A percentile compares a stretch with the other conserved stretches of the same genome.
phyloP scores from a whole-genome alignment of 768 basidiomycete genomes.

The Lactifluus rugatus region DNA sequence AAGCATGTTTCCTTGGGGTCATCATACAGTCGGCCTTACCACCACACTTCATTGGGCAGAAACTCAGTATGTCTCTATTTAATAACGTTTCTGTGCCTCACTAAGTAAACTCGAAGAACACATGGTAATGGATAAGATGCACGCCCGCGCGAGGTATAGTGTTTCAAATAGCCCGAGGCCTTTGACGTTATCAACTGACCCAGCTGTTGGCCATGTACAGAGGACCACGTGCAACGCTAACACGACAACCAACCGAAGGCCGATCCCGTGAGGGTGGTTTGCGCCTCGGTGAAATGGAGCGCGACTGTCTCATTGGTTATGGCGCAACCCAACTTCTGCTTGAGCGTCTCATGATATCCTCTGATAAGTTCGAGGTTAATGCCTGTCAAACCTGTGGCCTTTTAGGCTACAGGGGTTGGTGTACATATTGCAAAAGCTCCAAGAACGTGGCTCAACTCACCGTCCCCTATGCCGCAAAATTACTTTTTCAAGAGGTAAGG shows the following conservation, averaged over 20 bases:
- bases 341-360: slow-evolving; percentile 98
- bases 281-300: slow-evolving; percentile 97
- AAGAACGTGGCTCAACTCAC: slow-evolving; percentile 93
- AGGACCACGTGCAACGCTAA: slow-evolving; percentile 92
- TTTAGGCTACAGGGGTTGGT: slow-evolving; percentile 94
- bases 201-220: slow-evolving; percentile 30
- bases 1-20: slow-evolving; percentile 9
- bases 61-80: slow-evolving; percentile 66
- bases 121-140: slow-evolving; percentile 99
- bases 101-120: slow-evolving; percentile 47
- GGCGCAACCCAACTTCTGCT: slow-evolving; percentile 96
- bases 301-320: slow-evolving; percentile 95
- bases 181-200: neutral
- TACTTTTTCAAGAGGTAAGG: slow-evolving; percentile 81
- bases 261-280: slow-evolving; percentile 95
- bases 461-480: slow-evolving; percentile 92
- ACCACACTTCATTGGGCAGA: slow-evolving; percentile 37
- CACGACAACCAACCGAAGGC: slow-evolving; percentile 97
- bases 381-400: slow-evolving; percentile 92
- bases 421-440: slow-evolving; percentile 95
- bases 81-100: neutral
- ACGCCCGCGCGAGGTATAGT: slow-evolving; percentile 83
- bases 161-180: neutral
- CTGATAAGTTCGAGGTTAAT: slow-evolving; percentile 95
- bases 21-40: neutral